Evolutionary conservation across 139 green algal genomes (phyloP).

Genomic region (Monoraphidium neglectum): DNA sequence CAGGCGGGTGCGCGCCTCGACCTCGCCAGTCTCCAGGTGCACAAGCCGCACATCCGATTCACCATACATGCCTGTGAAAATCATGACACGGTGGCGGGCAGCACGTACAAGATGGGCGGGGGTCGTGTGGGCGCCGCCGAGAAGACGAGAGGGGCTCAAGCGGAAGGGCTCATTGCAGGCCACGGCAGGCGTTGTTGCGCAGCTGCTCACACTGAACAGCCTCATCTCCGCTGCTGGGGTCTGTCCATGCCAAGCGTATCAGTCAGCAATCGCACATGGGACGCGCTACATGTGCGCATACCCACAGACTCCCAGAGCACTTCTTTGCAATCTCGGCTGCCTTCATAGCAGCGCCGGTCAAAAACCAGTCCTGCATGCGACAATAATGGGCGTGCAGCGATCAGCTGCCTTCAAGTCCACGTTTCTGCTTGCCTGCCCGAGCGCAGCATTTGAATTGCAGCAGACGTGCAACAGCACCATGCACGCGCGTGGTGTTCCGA

Average conservation of each 20-base stretch:
- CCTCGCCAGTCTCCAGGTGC: slow-evolving; percentile 59
- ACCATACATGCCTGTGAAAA: slow-evolving; percentile 69
- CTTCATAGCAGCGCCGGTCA: slow-evolving; percentile 54
- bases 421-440: neutral
- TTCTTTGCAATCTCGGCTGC: slow-evolving; percentile 47
- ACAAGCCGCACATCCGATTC: slow-evolving; percentile 71
- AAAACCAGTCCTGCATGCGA: slow-evolving; percentile 62
- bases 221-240: neutral
- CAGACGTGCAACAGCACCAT: neutral
- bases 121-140: too few relatives aligned
- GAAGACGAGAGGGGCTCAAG: too few relatives aligned
- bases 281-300: slow-evolving; percentile 18
- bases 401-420: too few relatives aligned
- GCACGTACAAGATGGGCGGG: too few relatives aligned
- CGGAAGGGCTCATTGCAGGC: too few relatives aligned
- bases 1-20: slow-evolving; percentile 43
- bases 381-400: too few relatives aligned
- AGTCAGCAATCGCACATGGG: neutral
- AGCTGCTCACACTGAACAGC: neutral
- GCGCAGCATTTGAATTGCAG: too few relatives aligned
- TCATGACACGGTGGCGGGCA: too few relatives aligned
- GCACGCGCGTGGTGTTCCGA: neutral
- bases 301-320: slow-evolving; percentile 85
- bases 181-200: too few relatives aligned
- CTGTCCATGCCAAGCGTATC: neutral